Percentiles rank a stretch among this genome's conserved stretches.
Evolutionary conservation across 139 green algal genomes (phyloP).

Genomic region (Micractinium sp.): DNA sequence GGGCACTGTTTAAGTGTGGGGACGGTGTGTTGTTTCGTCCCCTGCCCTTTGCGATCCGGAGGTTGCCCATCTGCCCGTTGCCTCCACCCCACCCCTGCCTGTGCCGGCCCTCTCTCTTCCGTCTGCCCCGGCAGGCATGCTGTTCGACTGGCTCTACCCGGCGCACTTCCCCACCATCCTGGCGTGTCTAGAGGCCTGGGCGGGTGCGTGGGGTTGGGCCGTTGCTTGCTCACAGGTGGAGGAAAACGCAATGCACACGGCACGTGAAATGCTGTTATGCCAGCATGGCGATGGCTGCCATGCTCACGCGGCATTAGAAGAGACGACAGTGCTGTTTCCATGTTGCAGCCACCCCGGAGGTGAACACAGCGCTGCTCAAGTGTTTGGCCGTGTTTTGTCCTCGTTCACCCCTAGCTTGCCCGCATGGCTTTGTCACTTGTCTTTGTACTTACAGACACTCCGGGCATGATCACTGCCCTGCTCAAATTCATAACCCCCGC

Average conservation of each 20-base stretch:
- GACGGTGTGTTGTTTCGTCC: no score
- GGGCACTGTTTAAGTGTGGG: no score
- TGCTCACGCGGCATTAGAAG: not conserved
- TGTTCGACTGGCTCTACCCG: constrained; percentile 99
- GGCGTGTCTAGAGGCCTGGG: constrained; percentile 86
- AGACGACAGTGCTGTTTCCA: not conserved
- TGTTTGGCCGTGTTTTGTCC: not conserved
- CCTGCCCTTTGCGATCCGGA: not conserved
- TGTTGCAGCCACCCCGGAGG: constrained; percentile 54
- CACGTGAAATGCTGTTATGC: no score
- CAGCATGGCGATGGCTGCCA: no score
- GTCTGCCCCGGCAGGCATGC: constrained; percentile 52
- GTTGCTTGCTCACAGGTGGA: not conserved
- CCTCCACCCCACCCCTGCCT: not conserved
- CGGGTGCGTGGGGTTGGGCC: constrained; percentile 31
- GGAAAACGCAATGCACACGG: no score
- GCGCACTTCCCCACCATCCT: constrained; percentile 84
- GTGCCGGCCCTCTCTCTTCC: not conserved
- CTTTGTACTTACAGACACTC: no score
- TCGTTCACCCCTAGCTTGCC: not conserved
- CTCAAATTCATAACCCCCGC: no score
- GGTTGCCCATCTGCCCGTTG: not conserved
- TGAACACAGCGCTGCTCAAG: no score
- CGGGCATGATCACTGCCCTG: no score
- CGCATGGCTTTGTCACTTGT: no score